Evolutionary conservation across 306 rosid genomes (phyloP), one percentile per base, ranked within the genome.

Genomic region (Medicago truncatula): DNA sequence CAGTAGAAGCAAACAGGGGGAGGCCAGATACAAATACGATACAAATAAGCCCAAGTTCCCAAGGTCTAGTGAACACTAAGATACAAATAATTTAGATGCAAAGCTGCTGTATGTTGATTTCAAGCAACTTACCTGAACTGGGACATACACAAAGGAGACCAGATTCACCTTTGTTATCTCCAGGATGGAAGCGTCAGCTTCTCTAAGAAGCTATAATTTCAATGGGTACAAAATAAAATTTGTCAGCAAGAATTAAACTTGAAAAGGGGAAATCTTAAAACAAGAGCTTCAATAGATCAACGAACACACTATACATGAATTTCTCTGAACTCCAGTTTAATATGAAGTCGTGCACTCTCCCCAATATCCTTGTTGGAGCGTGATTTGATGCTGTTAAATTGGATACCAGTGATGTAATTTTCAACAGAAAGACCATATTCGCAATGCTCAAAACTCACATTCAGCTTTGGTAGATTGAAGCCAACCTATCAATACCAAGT

Each of bases 271-370:
- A 82, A 80, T 43, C 17, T 72, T 58, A 71, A 4, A 50, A 60
- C 8, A 70, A 79, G 70, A 74, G 71, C 54, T 70, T 82, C 43
- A 47, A 82, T 46, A 82, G 76, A 69, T 67, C 31, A 47, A 47
- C 34, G 73, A 59, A 73, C 78, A 58, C 39, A 78, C 36, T 91
- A 53, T 96, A 96, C 99, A 77, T 96, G 96, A 84, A 96, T 92
- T 84, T 90, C 97, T 62, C 86, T 89, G 75, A 96, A 88, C 79
- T 87, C 91, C 78, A 96, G 79, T 72, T 88, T 91, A 63, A 92
- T 76, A 80, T 96, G 93, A 82, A 96, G 87, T 82, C 93, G 93
- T 15, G 92, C 86, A 76, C 89, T 86, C 85, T 92, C 99, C 70
- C 89, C 92, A 62, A 50, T 82, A 74, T 89, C 87, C 66, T 87